A percentile compares a stretch with the other conserved stretches of the same genome.
phyloP scores from a whole-genome alignment of 2,329 filamentous ascomycete genomes.

The Trichoderma sp. region DNA sequence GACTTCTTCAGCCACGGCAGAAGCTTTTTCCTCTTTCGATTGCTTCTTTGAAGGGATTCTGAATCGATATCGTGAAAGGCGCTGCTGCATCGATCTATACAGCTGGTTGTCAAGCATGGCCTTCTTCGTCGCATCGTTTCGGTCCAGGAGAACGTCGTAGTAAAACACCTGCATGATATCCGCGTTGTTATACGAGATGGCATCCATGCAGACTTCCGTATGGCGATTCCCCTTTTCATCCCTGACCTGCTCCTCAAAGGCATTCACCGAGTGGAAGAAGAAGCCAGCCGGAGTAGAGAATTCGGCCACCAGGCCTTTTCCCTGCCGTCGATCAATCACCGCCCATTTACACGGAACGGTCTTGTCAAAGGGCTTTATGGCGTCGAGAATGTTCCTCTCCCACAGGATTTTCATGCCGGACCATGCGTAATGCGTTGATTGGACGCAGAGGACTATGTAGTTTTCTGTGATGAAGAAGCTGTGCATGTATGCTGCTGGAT shows the following conservation, averaged over 20 bases:
- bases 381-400: slow-evolving; percentile 67
- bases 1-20: slow-evolving; percentile 37
- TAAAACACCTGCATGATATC: slow-evolving; percentile 69
- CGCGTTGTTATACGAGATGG: slow-evolving; percentile 62
- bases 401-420: slow-evolving; percentile 63
- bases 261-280: slow-evolving; percentile 78
- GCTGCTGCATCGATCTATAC: slow-evolving; percentile 40
- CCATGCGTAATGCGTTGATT: slow-evolving; percentile 61
- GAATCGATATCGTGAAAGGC: slow-evolving; percentile 49
- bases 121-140: slow-evolving; percentile 47
- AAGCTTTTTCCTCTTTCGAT: slow-evolving; percentile 24
- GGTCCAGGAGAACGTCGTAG: slow-evolving; percentile 65
- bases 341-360: slow-evolving; percentile 66
- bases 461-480: slow-evolving; percentile 73
- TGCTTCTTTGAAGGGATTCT: slow-evolving; percentile 34
- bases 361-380: slow-evolving; percentile 64
- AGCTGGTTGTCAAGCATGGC: slow-evolving; percentile 47
- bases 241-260: slow-evolving; percentile 62
- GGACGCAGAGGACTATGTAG: slow-evolving; percentile 73
- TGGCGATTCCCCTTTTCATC: slow-evolving; percentile 37
- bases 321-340: slow-evolving; percentile 66
- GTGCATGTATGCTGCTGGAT: slow-evolving; percentile 73
- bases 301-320: slow-evolving; percentile 65
- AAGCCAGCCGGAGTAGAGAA: slow-evolving; percentile 71
- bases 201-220: slow-evolving; percentile 63